Base-by-base conservation (phyloP, 2,329 filamentous ascomycete species). In the Neopestalotiopsis sp. region DNA sequence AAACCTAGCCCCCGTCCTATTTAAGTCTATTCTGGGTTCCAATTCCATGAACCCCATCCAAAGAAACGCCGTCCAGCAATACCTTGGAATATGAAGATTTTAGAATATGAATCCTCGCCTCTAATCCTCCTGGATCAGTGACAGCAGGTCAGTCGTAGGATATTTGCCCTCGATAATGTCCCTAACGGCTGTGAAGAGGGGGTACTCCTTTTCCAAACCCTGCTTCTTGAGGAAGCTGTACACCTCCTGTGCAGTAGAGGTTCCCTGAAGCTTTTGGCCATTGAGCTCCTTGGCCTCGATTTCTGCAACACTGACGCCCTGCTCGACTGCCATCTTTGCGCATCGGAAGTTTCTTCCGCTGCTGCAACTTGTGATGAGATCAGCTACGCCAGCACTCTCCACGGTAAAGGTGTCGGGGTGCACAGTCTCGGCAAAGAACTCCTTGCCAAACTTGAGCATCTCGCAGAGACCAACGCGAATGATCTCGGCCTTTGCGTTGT, bases 401-500 rank as follows among this genome's bases (percentile, higher is more conserved):
- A 98, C 94, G n/a, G 95, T 98, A 79, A 99, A 98, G 0, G 96
- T 99, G 68, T 88, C 89, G 10, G 92, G 89, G 72, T 92, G 88
- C 32, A 96, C 91, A 1, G 92, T 93, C 76, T 95, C 88, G 20
- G 90, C 89, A 79, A 98, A 99, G 85, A 98, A 99, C 75, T 92
- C 90, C 80, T 95, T 94, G 73, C 95, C 95, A 74, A 99, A 99
- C 78, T 93, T 92, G 76, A 98, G 94, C 92, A 98, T 97, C 83
- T 99, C 96, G 75, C 98, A 87, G 61, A 99, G 89, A 7, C 96
- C 96, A 24, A 98, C 92, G 57, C 96, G 93, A 94, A 99, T 98
- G 70, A 99, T 91, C 61, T 96, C 96, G n/a, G 96, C 94, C 85
- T 99, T 98, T 73, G 95, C 95, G 75, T 98, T 99, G 85, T 98